Evolutionary conservation across 495 filamentous ascomycete genomes (phyloP).

Genomic region (Podospora anserina): DNA sequence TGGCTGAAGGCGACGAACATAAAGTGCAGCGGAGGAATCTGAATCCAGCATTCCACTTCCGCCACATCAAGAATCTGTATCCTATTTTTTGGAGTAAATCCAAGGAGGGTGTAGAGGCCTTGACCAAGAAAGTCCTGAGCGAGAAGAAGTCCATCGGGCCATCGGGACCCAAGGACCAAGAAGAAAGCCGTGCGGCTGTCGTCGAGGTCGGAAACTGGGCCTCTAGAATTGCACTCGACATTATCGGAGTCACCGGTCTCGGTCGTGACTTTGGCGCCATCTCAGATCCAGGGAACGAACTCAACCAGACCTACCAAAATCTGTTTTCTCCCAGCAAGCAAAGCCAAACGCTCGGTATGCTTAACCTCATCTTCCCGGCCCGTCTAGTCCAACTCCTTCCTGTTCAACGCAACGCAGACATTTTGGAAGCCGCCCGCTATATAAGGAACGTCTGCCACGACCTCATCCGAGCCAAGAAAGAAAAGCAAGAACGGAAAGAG

Average conservation of each 20-base stretch:
- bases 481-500: conserved; percentile 54
- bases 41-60: conserved; percentile 79
- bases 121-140: conserved; percentile 38
- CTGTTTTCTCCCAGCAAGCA: conserved; percentile 50
- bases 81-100: conserved; percentile 77
- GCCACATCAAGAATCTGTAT: conserved; percentile 84
- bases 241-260: conserved; percentile 79
- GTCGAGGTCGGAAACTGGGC: conserved; percentile 70
- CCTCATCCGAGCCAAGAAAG: conserved; percentile 66
- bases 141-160: conserved; percentile 21
- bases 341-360: conserved; percentile 44
- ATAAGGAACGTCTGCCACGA: conserved; percentile 63
- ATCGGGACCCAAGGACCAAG: conserved; percentile 38
- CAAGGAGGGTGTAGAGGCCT: conserved; percentile 44
- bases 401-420: conserved; percentile 61
- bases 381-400: conserved; percentile 57
- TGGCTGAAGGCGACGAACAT: conserved; percentile 85
- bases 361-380: conserved; percentile 47
- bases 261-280: conserved; percentile 76
- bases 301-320: conserved; percentile 63
- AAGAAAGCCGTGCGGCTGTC: conserved; percentile 34
- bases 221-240: conserved; percentile 75
- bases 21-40: conserved; percentile 76
- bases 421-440: conserved; percentile 49
- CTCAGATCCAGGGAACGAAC: conserved; percentile 57